These are phyloP conservation scores for Pseudonectria buxi DNA, from an alignment of 2,329 filamentous ascomycete species.

Conservation along the genomic window DNA sequence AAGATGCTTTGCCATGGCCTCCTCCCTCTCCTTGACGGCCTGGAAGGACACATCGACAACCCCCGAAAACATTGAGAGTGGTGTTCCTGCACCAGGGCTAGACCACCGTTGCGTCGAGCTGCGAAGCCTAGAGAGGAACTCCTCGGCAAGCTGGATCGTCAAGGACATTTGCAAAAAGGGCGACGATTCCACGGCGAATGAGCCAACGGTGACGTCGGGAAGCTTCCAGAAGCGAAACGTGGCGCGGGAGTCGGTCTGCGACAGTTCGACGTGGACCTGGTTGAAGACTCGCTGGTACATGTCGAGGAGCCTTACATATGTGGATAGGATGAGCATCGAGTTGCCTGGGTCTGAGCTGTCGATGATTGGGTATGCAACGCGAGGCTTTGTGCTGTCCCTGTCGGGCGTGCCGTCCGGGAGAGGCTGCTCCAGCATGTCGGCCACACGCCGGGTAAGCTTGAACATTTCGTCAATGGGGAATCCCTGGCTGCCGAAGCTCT, in stretches of 20 bases:
- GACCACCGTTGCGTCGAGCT: slow-evolving; percentile 25
- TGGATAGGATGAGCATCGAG: slow-evolving; percentile 32
- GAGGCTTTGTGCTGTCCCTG: slow-evolving; percentile 2
- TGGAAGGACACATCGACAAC: slow-evolving; percentile 26
- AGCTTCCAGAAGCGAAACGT: slow-evolving; percentile 33
- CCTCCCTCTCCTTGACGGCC: slow-evolving; percentile 28
- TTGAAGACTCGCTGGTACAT: slow-evolving; percentile 34
- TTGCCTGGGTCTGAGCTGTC: slow-evolving; percentile 30
- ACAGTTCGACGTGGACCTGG: slow-evolving; percentile 28
- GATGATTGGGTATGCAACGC: slow-evolving; percentile 8
- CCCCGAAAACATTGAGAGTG: slow-evolving; percentile 25
- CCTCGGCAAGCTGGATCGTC: slow-evolving; percentile 35
- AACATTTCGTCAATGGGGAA: slow-evolving; percentile 38
- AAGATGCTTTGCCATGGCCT: slow-evolving; percentile 27
- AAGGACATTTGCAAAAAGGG: slow-evolving; percentile 36
- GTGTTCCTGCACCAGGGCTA: slow-evolving; percentile 10
- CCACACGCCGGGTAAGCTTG: slow-evolving; percentile 31
- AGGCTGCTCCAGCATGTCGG: slow-evolving; percentile 28
- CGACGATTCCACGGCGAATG: slow-evolving; percentile 33
- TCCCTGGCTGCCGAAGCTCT: slow-evolving; percentile 17
- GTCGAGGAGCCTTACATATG: slow-evolving; percentile 33
- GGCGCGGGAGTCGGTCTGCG: slow-evolving; percentile 19
- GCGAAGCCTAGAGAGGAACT: slow-evolving; percentile 32
- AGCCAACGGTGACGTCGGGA: slow-evolving; percentile 34
- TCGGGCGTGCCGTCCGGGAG: slow-evolving; percentile 6